Base-by-base conservation (phyloP, 495 filamentous ascomycete species). In the Lichina pygmaea region DNA sequence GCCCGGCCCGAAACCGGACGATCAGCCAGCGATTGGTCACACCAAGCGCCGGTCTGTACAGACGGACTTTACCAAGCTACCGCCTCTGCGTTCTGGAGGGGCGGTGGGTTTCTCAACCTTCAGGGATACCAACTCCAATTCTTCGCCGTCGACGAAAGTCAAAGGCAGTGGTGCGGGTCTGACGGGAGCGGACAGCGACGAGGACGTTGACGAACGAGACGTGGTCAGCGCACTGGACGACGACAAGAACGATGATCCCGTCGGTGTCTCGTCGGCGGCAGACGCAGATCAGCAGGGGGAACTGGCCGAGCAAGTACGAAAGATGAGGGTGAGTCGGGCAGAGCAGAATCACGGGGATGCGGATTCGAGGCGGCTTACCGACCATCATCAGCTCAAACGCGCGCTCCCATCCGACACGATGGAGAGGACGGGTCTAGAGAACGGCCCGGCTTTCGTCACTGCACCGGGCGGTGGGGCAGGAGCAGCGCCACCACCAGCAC, bases 81-180 rank as follows among this genome's bases (percentile, higher is more conserved):
- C 75, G 6, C 83, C 85, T 7, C 60, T 97, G 37, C 84, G 85
- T 54, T 65, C 81, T 7, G 74, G 69, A 15, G 83, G 83, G 8
- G 81, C 80, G 6, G 78, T 89, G 32, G 83, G 83, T n/a, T 95
- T 93, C 57, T 68, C 82, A 8, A 72, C 79, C 13, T 95, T 93
- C 64, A 72, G 89, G 40, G 89, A 97, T 44, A 62, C 62, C 37
- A 63, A 71, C 12, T 55, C 52, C n/a, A 62, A 64, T 42, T 58
- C 61, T 12, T 52, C 58, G 31, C 59, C 61, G 44, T 68, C 63
- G 39, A 61, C 62, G 45, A 76, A 73, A 60, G 67, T 40, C 68
- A 68, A 45, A 73, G 69, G 50, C 71, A 68, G 45, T 48, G 48
- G 15, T 52, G 44, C 39, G 49, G 13, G 55, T 53, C 65, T 39